Conservation (phyloP, 1,284 basidiomycete genomes). For the Puccinia triticina region DNA sequence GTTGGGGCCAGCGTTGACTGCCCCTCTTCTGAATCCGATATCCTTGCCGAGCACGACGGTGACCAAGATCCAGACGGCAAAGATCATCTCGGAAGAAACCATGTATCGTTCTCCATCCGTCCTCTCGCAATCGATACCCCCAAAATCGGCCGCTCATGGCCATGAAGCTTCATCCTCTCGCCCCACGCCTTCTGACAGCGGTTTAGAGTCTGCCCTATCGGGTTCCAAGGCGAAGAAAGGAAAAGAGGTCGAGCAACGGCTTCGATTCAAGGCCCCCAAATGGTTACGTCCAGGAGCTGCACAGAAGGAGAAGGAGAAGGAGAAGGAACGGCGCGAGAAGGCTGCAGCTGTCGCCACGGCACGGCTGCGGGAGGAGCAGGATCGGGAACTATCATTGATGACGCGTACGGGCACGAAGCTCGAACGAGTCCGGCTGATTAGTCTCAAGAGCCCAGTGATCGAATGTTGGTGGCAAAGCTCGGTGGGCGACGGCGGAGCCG, state of each 20-base stretch:
- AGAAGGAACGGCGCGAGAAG: conserved; percentile 46
- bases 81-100: conserved; percentile 52
- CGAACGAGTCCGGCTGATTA: conserved; percentile 48
- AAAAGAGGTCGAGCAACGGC: conserved; percentile 51
- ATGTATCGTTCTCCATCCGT: conserved; percentile 50
- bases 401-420: conserved; percentile 26
- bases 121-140: conserved; percentile 11
- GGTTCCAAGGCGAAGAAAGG: conserved; percentile 52
- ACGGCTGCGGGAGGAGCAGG: conserved; percentile 47
- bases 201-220: conserved; percentile 50
- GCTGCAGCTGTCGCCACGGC: conserved; percentile 45
- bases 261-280: conserved; percentile 51
- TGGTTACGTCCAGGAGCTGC: conserved; percentile 48
- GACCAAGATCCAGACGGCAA: conserved; percentile 40
- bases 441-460: conserved; percentile 50
- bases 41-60: conserved; percentile 3
- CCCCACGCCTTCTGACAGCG: conserved; percentile 7
- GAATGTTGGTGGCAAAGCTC: conserved; percentile 50
- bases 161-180: conserved; percentile 3
- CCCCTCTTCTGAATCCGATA: conserved; percentile 24
- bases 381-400: conserved; percentile 40
- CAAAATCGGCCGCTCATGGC: background rate
- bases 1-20: conserved; percentile 14
- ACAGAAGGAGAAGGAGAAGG: conserved; percentile 46
- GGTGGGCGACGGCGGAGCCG: background rate